Conservation (phyloP, 139 green algal species). For the Desmodesmus armatus region DNA sequence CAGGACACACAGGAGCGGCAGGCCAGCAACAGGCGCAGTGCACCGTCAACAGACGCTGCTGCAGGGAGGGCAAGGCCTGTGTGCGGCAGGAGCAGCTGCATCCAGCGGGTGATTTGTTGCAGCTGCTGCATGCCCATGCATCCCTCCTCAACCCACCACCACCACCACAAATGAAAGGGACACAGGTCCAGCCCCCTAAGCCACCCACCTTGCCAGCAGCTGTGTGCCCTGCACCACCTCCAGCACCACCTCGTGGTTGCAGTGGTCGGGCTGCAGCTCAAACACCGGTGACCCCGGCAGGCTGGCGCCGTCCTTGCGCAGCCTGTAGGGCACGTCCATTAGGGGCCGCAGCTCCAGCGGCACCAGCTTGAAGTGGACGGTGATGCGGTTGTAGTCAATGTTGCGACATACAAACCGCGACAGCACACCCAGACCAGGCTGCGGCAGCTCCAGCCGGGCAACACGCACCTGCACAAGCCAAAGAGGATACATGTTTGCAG, state of each 20-base stretch:
- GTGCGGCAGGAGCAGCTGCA: no score
- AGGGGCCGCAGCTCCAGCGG: constrained; percentile 4
- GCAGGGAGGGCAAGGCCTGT: no score
- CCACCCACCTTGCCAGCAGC: constrained; percentile 45
- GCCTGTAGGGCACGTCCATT: constrained; percentile 40
- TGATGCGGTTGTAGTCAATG: constrained; percentile 29
- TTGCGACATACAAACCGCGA: constrained; percentile 34
- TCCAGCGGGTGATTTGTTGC: no score
- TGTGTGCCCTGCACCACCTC: constrained; percentile 34
- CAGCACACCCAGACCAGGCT: constrained; percentile 10
- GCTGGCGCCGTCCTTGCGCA: constrained; percentile 28
- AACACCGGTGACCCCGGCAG: constrained; percentile 36
- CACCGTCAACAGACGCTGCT: no score
- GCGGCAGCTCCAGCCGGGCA: constrained; percentile 18
- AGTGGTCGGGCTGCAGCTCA: constrained; percentile 42
- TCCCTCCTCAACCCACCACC: no score
- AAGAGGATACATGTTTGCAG: background rate
- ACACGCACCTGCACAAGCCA: constrained; percentile 22
- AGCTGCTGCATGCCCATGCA: no score
- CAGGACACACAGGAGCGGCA: no score
- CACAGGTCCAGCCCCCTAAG: no score
- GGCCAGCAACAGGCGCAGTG: no score
- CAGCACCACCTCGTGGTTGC: constrained; percentile 35
- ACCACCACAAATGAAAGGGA: no score
- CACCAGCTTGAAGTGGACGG: constrained; percentile 35